Evolutionary conservation across 371 early-diverging fungal species (phyloP), one percentile per base, ranked within the genome.

Genomic region (Circinella umbellata): DNA sequence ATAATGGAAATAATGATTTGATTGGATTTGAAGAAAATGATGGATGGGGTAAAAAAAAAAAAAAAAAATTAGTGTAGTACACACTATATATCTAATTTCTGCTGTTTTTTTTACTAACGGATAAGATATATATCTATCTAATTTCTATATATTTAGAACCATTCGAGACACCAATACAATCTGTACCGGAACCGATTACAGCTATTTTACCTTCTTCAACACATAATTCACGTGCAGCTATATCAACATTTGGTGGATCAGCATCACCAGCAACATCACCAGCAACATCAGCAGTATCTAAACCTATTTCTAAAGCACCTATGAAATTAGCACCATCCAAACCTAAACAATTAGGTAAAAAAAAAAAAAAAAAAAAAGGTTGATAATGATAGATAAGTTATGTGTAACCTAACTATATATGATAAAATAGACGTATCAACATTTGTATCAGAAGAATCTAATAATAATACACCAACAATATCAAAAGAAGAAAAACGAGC

Each of bases 401-500:
- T 27, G 27, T 27, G 27, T 27, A 27, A 27, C 27, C 42, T 42
- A 11, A 42, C 11, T 6, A 11, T 42, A 42, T 15, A 49, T 49
- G 35, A 27, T 27, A 27, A 27, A 27, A 27, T 14, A 46, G 67
- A 42, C 42, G 42, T 42, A 42, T 42, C 42, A 42, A 9, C 42
- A 9, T 42, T 42, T 9, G 6, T 42, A 42, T 6, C 9, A 42
- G 42, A 42, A 42, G 42, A 42, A 42, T 6, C 11, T 42, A 42
- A 6, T 42, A 42, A 37, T 66, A 42, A 42, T 42, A 53, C 75
- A 34, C 53, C 74, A 20, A 37, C 69, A 49, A 63, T 73, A 10
- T 67, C 79, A 36, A 87, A 87, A 71, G 85, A 85, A 35, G 85
- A 87, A 37, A 75, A 82, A 68, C 77, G 77, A 66, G 84, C 85